Evolutionary conservation across 208 protist genomes (phyloP).

Genomic region (Trichomonas tenax): DNA sequence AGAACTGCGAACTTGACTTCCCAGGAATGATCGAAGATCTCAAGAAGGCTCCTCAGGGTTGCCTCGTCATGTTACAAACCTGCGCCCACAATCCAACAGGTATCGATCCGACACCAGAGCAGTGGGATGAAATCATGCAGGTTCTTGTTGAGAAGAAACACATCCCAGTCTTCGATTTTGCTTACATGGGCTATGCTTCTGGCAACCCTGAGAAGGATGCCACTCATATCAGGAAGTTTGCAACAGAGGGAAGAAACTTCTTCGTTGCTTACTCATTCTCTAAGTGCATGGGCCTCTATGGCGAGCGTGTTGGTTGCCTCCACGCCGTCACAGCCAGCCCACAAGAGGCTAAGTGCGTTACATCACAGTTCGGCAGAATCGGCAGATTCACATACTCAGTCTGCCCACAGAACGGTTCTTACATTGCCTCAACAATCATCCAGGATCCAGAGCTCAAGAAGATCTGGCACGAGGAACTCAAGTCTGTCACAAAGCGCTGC

Average conservation of each 20-base stretch:
- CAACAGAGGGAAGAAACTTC: not conserved
- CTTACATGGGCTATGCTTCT: not conserved
- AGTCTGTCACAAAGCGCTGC: not conserved
- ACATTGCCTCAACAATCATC: not conserved
- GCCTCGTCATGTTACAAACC: constrained; percentile 75
- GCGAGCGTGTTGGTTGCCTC: constrained; percentile 18
- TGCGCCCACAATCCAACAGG: constrained; percentile 97
- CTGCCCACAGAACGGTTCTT: not conserved
- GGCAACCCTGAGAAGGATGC: not conserved
- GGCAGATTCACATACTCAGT: not conserved
- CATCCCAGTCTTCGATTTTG: not conserved
- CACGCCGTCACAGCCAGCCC: not conserved
- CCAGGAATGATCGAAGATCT: not conserved
- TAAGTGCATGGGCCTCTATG: constrained; percentile 24
- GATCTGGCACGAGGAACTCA: not conserved
- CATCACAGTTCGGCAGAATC: not conserved
- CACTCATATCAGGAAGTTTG: not conserved
- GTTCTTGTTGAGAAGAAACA: not conserved
- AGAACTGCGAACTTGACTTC: not conserved
- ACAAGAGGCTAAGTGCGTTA: not conserved
- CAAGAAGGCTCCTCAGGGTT: not conserved
- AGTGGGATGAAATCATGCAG: constrained; percentile 57
- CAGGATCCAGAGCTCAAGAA: not conserved
- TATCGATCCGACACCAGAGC: constrained; percentile 72
- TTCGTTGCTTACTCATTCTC: not conserved